Evolutionary conservation across 495 filamentous ascomycete genomes (phyloP).

Genomic region (Aspergillus heteromorphus): DNA sequence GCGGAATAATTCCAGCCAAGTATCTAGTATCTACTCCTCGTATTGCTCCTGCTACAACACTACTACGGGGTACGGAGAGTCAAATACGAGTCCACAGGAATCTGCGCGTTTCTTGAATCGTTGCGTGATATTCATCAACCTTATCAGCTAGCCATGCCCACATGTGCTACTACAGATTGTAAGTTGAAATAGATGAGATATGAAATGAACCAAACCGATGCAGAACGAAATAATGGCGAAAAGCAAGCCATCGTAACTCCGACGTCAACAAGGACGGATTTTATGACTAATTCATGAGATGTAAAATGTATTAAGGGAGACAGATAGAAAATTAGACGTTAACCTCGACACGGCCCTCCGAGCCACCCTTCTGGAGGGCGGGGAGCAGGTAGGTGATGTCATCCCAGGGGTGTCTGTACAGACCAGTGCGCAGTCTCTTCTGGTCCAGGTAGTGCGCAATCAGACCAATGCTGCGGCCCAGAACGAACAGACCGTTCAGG

Average conservation of each 20-base stretch:
- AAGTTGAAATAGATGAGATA: conserved; percentile 19
- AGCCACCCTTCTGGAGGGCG: conserved; percentile 66
- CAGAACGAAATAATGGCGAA: conserved; percentile 34
- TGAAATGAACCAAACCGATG: conserved; percentile 27
- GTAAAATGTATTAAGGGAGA: conserved; percentile 1
- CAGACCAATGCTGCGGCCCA: conserved; percentile 92
- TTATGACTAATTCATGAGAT: conserved; percentile 15
- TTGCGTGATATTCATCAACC: conserved; percentile 22
- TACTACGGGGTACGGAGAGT: no score
- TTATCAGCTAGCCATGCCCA: conserved; percentile 31
- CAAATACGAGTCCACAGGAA: no score
- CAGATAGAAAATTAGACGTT: conserved; percentile 49
- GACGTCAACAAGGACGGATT: conserved; percentile 35
- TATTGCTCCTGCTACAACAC: no score
- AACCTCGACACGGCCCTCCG: conserved; percentile 89
- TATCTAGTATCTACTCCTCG: no score
- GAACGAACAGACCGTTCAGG: conserved; percentile 97
- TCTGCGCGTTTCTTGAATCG: neutral
- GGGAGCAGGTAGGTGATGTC: conserved; percentile 96
- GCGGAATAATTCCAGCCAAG: neutral
- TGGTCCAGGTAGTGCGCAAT: conserved; percentile 99
- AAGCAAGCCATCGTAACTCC: conserved; percentile 42
- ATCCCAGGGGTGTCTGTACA: conserved; percentile 99
- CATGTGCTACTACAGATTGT: conserved; percentile 30
- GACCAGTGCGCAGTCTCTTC: conserved; percentile 94